Base-by-base conservation (phyloP, 2,329 filamentous ascomycete genomes). In the Diaporthe nobilis region DNA sequence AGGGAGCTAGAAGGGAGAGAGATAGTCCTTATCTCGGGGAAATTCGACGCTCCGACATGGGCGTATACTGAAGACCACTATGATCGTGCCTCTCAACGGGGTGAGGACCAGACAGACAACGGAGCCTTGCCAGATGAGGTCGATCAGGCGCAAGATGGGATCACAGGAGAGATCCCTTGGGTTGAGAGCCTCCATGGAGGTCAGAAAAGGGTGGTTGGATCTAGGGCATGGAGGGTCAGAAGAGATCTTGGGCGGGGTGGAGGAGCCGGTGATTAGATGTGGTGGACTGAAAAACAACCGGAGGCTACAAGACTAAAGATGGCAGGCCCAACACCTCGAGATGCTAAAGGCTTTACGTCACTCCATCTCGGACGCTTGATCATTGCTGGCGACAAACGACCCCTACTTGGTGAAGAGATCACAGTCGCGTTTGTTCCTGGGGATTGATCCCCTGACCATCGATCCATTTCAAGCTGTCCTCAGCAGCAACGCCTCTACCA, bases 11-110 rank as follows among this genome's bases (percentile, higher is more conserved):
- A 82, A 39, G 88, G 88, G 0, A 85, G 86, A 44, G 84, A 87
- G 22, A 84, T 94, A 22, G 89, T 94, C 4, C 85, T 95, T 4
- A 88, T 95, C 0, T 89, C 92, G 72, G 93, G 93, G 3, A 92
- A 90, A 78, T 90, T 94, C 73, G 93, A 95, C 79, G 85, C 90
- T 2, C 92, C 93, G 0, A 91, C 87, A 4, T 95, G 93, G 92
- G 91, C 92, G 1, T 94, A 93, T 77, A 90, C 90, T 0, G 93
- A 94, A 80, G 90, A 92, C 49, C 78, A 92, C 22, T 88, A 91
- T 77, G 31, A 73, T 53, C 72, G 68, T 61, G 82, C 6, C 77
- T 79, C 25, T 73, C 74, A 15, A 77, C 84, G 85, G 10, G 80
- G 78, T 13, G 79, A 77, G 13, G 80, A 82, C 42, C 83, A 85